Base-by-base conservation (phyloP, 2,329 filamentous ascomycete species). In the Phialophora expanda region DNA sequence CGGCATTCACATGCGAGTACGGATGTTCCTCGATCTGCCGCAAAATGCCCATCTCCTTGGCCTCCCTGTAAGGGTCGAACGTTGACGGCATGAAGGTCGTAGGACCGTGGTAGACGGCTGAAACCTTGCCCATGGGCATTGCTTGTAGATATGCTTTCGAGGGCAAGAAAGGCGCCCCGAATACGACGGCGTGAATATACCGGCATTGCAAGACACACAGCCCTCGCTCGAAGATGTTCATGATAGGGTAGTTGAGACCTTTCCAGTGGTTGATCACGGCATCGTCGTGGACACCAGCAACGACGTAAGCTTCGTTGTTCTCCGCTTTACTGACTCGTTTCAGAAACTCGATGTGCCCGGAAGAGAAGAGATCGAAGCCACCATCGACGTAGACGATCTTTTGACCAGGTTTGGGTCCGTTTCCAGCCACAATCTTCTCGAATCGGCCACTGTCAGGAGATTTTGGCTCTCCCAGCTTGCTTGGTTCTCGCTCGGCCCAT, bases 201-300 rank as follows among this genome's bases (percentile, higher is more conserved):
- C 96, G 90, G 83, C 95, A 99, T 76, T 99, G 95, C 69, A 98
- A 82, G 32, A 98, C 94, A 76, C 95, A 99, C 24, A 99, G 87
- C 1, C 93, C 93, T 50, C 95, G 90, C 82, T 99, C 95, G 74
- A 94, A 97, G 64, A 97, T 93, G 82, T 98, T 99, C 95, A 99
- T 99, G 80, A 99, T 98, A 28, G 95, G 95, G 76, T 97, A 99
- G 81, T 99, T 99, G 73, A 97, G 85, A 41, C 95, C 94, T 80
- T 98, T 98, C 90, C 93, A 96, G 74, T 90, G 84, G 79, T 99
- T 99, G 78, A 99, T 96, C 66, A 96, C 93, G 70, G 90, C 88
- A 77, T 99, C 95, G 74, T 97, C 91, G 78, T 99, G 95, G 26
- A 99, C 89, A 56, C 95, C 95, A 2, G 92, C 93, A 51, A 98